These are phyloP conservation scores for Haematococcus lacustris DNA, from an alignment of 139 green algal genomes.

Conservation along the genomic window DNA sequence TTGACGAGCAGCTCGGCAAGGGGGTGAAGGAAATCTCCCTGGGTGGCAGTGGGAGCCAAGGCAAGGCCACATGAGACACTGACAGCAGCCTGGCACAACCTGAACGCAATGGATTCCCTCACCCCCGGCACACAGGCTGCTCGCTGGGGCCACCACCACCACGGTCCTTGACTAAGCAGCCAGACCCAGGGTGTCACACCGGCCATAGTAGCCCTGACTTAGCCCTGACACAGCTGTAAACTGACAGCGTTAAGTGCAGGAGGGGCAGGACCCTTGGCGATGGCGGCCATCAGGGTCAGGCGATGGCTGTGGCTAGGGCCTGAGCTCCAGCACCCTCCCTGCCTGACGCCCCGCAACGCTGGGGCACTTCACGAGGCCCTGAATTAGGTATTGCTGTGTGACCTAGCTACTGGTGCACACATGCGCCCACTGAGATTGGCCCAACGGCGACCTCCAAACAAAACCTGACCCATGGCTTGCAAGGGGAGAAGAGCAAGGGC, in stretches of 20 bases:
- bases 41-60: constrained; percentile 3
- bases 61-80: background rate
- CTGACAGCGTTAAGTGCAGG: background rate
- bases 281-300: no score
- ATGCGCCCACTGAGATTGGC: no score
- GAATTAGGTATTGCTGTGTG: no score
- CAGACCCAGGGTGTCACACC: background rate
- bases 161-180: background rate
- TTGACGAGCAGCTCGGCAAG: constrained; percentile 74
- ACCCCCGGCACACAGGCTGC: background rate
- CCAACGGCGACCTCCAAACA: no score
- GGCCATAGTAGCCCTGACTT: background rate
- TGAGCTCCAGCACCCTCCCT: no score
- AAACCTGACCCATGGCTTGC: no score
- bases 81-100: background rate
- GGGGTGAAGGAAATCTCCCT: constrained; percentile 70
- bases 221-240: background rate
- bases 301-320: no score
- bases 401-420: no score
- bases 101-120: background rate
- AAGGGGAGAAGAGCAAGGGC: no score
- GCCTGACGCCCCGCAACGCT: no score
- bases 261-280: no score
- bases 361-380: no score
- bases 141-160: background rate